Evolutionary conservation across 2,329 filamentous ascomycete genomes (phyloP), one percentile per base, ranked within the genome.

Genomic region (Penicillium sp.): DNA sequence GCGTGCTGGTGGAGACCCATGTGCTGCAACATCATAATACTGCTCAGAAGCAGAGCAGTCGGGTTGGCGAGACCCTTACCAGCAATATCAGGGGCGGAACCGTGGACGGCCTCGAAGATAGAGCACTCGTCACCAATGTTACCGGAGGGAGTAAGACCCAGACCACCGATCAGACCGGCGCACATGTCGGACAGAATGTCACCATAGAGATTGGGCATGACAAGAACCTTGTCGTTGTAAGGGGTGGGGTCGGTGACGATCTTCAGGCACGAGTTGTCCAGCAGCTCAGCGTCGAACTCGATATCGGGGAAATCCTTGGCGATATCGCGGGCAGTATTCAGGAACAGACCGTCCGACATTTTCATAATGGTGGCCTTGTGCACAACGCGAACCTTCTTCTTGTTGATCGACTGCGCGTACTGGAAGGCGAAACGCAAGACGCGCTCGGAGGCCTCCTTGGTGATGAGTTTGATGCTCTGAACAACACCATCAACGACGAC

Each of bases 361-460:
- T 98, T 98, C 92, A 98, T 98, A 75, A 98, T 98, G 64, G 92
- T 96, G 67, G 92, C 92, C 80, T 98, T 98, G 84, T 98, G 92
- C 50, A 96, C 89, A 44, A 88, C 90, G 62, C 89, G 87, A 61
- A 96, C 90, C 84, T 95, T 95, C 66, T 81, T 89, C 76, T 86
- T 85, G 71, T 89, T 88, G 62, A 95, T 84, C 57, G 86, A 80
- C 69, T 92, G 78, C 56, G 92, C 92, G 67, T 98, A 88, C 74
- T 98, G 90, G 82, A 98, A 98, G 59, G 93, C 92, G 69, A 88
- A 98, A 64, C 89, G 84, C 54, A 96, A 80, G 38, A 98, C 92
- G 57, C 92, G 84, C 80, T 98, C 92, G 52, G 81, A 89, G 50
- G 92, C 92, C 66, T 89, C 87, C 52, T 82, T 79, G 61, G 93